Base-by-base conservation (phyloP, 345 rosid species). In the Murraya paniculata region DNA sequence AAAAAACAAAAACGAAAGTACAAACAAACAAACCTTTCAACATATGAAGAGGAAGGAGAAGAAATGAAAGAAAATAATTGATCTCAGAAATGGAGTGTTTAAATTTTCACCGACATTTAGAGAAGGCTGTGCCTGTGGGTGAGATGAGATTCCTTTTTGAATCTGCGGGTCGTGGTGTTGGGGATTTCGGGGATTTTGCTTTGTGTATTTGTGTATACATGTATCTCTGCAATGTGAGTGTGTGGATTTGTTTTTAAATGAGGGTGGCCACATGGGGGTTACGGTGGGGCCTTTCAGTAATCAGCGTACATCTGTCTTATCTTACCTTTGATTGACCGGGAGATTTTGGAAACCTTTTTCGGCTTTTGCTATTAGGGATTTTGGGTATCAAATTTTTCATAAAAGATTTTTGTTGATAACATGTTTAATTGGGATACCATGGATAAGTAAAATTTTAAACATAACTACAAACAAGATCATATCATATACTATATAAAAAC, bases 171-270 rank as follows among this genome's bases (percentile, higher is more conserved):
- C 53, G 27, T 35, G 70, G 48, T 19, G 24, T 59, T 50, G 73
- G 76, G 80, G 81, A 61, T 68, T 60, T 82, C 81, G 84, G 84
- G 89, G 89, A 71, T 84, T 86, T 82, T 76, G 41, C 11, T 50
- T 60, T 27, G n/a, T 57, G 19, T 57, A 6, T 31, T 13, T 57
- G 31, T 21, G 62, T 19, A 1, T 18, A 14, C 3, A 45, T 13
- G 50, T 3, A 13, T 13, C 5, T 13, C 50, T 45, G 60, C 7
- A 33, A 18, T 71, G 58, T 38, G 62, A 68, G 27, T 28, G 55
- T 45, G 48, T 7, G 61, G 55, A 71, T 62, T 68, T 58, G 53
- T 18, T 81, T 76, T 85, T 58, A 56, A 27, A 75, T 86, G 79
- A 2, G 81, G 60, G 64, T 1, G 72, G 50, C 79, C 79, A 14